phyloP scores from a whole-genome alignment of 176 grass and related monocot species.

The Raddia guianensis region DNA sequence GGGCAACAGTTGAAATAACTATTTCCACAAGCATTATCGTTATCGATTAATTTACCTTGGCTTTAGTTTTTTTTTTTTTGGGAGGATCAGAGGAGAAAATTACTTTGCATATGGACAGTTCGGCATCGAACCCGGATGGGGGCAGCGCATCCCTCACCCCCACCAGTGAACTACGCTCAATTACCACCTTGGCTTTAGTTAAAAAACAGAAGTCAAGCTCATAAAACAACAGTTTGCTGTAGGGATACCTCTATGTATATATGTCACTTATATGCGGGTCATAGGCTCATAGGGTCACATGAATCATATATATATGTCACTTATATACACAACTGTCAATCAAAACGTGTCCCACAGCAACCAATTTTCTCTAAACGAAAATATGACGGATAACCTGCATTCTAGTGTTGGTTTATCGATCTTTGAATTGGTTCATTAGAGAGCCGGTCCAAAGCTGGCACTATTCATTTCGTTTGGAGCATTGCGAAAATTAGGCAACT shows the following conservation, averaged over 20 bases:
- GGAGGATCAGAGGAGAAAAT: too few species aligned
- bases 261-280: too few species aligned
- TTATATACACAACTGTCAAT: too few species aligned
- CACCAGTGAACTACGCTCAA: too few species aligned
- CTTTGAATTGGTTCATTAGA: neutral
- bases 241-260: too few species aligned
- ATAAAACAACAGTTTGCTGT: neutral
- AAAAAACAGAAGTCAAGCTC: neutral
- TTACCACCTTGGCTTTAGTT: neutral
- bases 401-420: neutral
- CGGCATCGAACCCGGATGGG: too few species aligned
- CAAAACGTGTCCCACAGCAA: too few species aligned
- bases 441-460: neutral
- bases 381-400: neutral
- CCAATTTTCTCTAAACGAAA: neutral
- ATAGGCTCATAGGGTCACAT: too few species aligned
- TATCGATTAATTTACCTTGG: neutral
- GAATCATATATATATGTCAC: too few species aligned
- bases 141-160: too few species aligned
- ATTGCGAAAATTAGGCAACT: neutral
- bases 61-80: neutral
- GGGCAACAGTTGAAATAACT: neutral
- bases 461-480: neutral
- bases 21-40: conserved; percentile 20
- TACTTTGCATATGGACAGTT: too few species aligned